Base-by-base conservation (phyloP, 768 basidiomycete species). In the Termitomyces titanicus region DNA sequence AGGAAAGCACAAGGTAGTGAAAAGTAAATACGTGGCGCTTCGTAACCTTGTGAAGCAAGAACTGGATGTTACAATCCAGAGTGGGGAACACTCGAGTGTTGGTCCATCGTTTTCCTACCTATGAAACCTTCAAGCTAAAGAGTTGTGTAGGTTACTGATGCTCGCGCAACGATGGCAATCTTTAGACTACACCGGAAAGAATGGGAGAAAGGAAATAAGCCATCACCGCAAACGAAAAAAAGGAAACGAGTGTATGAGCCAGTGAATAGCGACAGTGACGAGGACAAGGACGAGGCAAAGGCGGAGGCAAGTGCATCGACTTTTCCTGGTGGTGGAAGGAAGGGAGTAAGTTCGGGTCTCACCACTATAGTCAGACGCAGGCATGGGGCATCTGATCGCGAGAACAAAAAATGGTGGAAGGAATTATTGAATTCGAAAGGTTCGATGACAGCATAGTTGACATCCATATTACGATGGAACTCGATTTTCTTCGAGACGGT, bases 131-230 rank as follows among this genome's bases (percentile, higher is more conserved):
- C 24, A 18, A 5, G 24, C 35, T 53, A n/a, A 53, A 35, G 18
- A 10, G 24, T 48, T 43, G 50, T 40, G 22, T 55, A 97, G 95
- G 86, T 98, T 5, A 90, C 83, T 17, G 95, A 98, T 67, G 94
- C 95, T 0, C 81, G 95, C 49, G 96, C 95, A 0, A 91, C 94
- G 0, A 97, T 99, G 93, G 95, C 93, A 0, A 75, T 98, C 37
- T 98, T 89, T 68, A 80, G 94, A 7, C 65, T 95, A 17, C 80
- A 94, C 68, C 86, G 89, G 61, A 84, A 83, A 49, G 78, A 83
- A 45, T 98, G 92, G 92, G 95, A 98, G 61, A 77, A 76, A 54
- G 75, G 78, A n/a, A 68, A 72, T 5, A 68, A 74, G 5, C 65
- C 63, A 18, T 40, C 56, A n/a, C 34, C 35, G 18, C 56, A 58